Evolutionary conservation across 164 flowering plant genomes (phyloP).

Genomic region (Liquidambar formosana): DNA sequence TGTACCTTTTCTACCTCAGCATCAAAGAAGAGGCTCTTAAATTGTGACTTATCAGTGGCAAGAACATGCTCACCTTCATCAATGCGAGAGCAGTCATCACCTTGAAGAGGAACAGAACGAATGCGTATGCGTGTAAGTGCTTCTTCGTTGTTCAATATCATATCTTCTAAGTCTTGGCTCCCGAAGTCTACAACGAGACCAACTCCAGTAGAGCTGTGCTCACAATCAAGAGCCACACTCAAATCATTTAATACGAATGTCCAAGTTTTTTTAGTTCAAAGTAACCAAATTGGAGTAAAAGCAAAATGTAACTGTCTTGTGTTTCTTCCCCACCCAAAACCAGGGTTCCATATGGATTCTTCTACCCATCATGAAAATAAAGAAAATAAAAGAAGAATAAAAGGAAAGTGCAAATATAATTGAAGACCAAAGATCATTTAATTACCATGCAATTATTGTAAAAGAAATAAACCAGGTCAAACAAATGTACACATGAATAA

Average conservation of each 20-base stretch:
- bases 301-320: background rate
- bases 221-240: slow-evolving; percentile 3
- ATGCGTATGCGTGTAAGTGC: slow-evolving; percentile 29
- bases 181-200: slow-evolving; percentile 37
- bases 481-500: no score
- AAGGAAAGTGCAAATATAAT: no score
- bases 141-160: slow-evolving; percentile 28
- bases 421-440: no score
- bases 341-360: no score
- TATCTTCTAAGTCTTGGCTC: slow-evolving; percentile 21
- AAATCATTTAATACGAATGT: background rate
- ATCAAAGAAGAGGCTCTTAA: slow-evolving; percentile 34
- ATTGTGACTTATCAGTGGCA: slow-evolving; percentile 21
- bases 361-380: no score
- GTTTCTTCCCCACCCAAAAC: background rate
- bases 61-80: slow-evolving; percentile 42
- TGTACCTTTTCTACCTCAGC: slow-evolving; percentile 48
- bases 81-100: slow-evolving; percentile 36
- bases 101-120: slow-evolving; percentile 41
- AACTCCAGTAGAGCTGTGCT: slow-evolving; percentile 19
- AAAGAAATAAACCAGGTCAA: no score
- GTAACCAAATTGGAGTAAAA: background rate
- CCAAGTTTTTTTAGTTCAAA: background rate
- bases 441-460: no score
- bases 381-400: no score